These are phyloP conservation scores for Phytophthora megakarya DNA, from an alignment of 352 stramenopile species.

Conservation along the genomic window DNA sequence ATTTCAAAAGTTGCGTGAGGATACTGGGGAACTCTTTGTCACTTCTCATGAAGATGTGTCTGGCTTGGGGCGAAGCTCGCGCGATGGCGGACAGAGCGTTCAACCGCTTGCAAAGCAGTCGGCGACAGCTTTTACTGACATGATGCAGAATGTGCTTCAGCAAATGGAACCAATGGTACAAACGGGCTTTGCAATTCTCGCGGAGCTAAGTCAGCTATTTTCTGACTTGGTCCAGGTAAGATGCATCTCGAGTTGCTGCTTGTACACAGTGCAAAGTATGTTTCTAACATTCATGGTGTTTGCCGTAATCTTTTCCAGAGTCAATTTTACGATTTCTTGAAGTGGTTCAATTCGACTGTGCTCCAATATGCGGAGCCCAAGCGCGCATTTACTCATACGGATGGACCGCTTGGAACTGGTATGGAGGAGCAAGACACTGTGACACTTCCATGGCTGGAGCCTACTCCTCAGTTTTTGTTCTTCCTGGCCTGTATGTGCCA, in stretches of 20 bases:
- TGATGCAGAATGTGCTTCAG: constrained; percentile 79
- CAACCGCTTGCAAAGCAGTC: constrained; percentile 60
- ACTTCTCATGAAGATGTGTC: constrained; percentile 58
- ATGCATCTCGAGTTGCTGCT: background rate
- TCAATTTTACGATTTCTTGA: constrained; percentile 82
- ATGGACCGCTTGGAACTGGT: background rate
- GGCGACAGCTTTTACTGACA: constrained; percentile 62
- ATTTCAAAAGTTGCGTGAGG: constrained; percentile 62
- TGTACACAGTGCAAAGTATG: background rate
- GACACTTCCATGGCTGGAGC: constrained; percentile 58
- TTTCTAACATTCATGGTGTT: background rate
- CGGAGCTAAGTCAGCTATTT: constrained; percentile 75
- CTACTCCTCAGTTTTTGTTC: constrained; percentile 68
- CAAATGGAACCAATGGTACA: constrained; percentile 82
- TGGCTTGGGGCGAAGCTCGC: constrained; percentile 35
- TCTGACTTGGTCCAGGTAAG: constrained; percentile 79
- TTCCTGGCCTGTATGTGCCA: constrained; percentile 76
- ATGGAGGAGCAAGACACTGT: constrained; percentile 38
- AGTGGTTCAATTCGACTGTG: constrained; percentile 75
- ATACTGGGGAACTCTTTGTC: constrained; percentile 64
- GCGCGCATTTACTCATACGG: constrained; percentile 45
- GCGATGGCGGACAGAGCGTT: constrained; percentile 46
- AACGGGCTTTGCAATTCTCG: constrained; percentile 64
- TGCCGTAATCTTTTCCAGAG: constrained; percentile 28
- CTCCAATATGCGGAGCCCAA: constrained; percentile 76